Conservation (phyloP, 768 basidiomycete species). For the Mrakia blollopis region DNA sequence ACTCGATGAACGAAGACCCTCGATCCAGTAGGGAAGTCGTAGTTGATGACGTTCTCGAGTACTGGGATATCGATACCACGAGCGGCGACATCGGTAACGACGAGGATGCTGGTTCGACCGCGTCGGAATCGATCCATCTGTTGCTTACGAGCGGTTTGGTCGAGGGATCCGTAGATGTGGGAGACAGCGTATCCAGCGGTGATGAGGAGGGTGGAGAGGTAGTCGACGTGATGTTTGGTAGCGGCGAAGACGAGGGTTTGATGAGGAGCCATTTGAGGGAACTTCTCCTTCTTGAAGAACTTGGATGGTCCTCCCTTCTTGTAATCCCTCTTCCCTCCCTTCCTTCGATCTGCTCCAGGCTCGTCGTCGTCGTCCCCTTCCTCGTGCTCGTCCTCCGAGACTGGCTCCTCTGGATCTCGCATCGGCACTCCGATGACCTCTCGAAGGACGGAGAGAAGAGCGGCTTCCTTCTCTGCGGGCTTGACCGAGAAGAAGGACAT, state of each 20-base stretch:
- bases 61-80: constrained; percentile 97
- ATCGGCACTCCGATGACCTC: constrained; percentile 73
- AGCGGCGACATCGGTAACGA: constrained; percentile 97
- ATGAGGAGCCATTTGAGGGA: constrained; percentile 60
- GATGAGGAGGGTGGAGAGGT: constrained; percentile 69
- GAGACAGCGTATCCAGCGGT: constrained; percentile 83
- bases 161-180: constrained; percentile 91
- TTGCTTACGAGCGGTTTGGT: constrained; percentile 78
- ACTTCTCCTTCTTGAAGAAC: constrained; percentile 26
- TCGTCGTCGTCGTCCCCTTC: constrained; percentile 36
- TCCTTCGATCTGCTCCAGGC: constrained; percentile 31
- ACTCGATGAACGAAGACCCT: constrained; percentile 94
- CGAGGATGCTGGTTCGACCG: constrained; percentile 72
- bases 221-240: constrained; percentile 98
- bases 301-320: constrained; percentile 49
- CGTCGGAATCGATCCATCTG: constrained; percentile 89
- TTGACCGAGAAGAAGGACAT: constrained; percentile 94
- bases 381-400: constrained; percentile 35
- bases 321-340: constrained; percentile 51
- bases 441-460: constrained; percentile 71
- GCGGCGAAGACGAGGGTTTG: constrained; percentile 93
- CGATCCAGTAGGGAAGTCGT: constrained; percentile 92
- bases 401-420: constrained; percentile 32
- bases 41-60: constrained; percentile 94
- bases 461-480: constrained; percentile 89